Conservation (phyloP, 805 yeast species). For the Yamadazyma kitorensis region DNA sequence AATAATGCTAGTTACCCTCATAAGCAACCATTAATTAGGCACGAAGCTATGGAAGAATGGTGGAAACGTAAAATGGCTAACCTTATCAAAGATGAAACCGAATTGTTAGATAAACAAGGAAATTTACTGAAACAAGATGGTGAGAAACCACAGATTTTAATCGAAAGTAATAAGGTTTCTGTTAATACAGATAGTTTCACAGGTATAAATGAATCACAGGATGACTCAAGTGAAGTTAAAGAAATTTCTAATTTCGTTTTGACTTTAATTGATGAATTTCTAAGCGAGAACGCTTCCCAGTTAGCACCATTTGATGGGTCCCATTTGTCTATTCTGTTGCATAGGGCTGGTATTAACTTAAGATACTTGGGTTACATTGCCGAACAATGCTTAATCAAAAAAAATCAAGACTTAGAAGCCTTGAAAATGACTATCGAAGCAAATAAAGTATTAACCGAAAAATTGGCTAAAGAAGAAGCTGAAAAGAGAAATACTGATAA, state of each 20-base stretch:
- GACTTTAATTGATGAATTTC: slow-evolving; percentile 59
- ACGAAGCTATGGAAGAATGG: slow-evolving; percentile 91
- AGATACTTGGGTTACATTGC: slow-evolving; percentile 79
- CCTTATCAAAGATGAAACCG: slow-evolving; percentile 49
- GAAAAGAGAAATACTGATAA: slow-evolving; percentile 15
- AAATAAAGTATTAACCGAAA: slow-evolving; percentile 27
- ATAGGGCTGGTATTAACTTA: slow-evolving; percentile 79
- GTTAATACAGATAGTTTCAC: slow-evolving; percentile 81
- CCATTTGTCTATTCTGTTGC: slow-evolving; percentile 67
- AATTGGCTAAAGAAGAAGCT: slow-evolving; percentile 21
- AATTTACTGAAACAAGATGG: slow-evolving; percentile 30
- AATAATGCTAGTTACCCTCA: slow-evolving; percentile 72
- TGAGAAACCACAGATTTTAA: slow-evolving; percentile 48
- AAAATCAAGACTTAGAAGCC: slow-evolving; percentile 16
- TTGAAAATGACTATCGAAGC: slow-evolving; percentile 18
- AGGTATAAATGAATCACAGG: slow-evolving; percentile 35
- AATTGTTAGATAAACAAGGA: slow-evolving; percentile 36
- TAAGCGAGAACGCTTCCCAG: slow-evolving; percentile 52
- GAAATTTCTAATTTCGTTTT: slow-evolving; percentile 65
- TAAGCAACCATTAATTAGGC: slow-evolving; percentile 71
- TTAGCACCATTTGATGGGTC: slow-evolving; percentile 78
- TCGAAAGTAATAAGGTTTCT: slow-evolving; percentile 52
- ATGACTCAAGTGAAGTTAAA: slow-evolving; percentile 65
- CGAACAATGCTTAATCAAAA: slow-evolving; percentile 22
- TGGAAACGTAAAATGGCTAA: slow-evolving; percentile 67